Evolutionary conservation across 1,284 basidiomycete species (phyloP).

Genomic region (Laetiporus sulphureus): DNA sequence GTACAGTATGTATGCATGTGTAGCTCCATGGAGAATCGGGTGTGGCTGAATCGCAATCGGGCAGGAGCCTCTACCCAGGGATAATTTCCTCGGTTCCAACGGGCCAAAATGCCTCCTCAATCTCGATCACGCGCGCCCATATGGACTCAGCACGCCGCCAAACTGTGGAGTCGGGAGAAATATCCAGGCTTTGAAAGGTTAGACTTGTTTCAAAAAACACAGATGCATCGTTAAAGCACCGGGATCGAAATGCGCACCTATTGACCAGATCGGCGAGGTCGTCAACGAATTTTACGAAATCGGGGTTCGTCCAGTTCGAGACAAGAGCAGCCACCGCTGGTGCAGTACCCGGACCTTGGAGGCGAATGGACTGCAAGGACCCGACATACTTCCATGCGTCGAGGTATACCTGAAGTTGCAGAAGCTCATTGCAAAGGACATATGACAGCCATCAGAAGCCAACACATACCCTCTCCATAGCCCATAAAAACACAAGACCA

Average conservation of each 20-base stretch:
- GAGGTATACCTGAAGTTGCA: constrained; percentile 39
- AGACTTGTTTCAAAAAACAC: not conserved
- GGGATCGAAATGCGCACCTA: constrained; percentile 18
- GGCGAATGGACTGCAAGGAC: constrained; percentile 12
- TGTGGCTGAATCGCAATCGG: too few relatives aligned
- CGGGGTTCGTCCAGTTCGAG: constrained; percentile 60
- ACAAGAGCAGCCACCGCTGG: constrained; percentile 45
- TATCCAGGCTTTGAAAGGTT: constrained; percentile 25
- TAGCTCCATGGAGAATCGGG: too few relatives aligned
- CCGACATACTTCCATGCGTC: constrained; percentile 59
- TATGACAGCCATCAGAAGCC: not conserved
- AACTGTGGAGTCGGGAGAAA: constrained; percentile 31
- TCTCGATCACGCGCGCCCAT: constrained; percentile 50
- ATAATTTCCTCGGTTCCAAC: constrained; percentile 17
- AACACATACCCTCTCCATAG: constrained; percentile 64
- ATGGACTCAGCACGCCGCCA: constrained; percentile 45
- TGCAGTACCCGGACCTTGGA: constrained; percentile 16
- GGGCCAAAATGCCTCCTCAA: constrained; percentile 61
- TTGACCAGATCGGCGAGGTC: constrained; percentile 49
- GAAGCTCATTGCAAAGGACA: not conserved
- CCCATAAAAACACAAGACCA: constrained; percentile 67
- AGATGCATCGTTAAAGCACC: not conserved
- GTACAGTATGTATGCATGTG: too few relatives aligned
- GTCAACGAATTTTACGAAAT: constrained; percentile 57
- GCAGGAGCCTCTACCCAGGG: too few relatives aligned